Evolutionary conservation across 345 rosid species (phyloP), one percentile per base, ranked within the genome.

Genomic region (Turnera subulata): DNA sequence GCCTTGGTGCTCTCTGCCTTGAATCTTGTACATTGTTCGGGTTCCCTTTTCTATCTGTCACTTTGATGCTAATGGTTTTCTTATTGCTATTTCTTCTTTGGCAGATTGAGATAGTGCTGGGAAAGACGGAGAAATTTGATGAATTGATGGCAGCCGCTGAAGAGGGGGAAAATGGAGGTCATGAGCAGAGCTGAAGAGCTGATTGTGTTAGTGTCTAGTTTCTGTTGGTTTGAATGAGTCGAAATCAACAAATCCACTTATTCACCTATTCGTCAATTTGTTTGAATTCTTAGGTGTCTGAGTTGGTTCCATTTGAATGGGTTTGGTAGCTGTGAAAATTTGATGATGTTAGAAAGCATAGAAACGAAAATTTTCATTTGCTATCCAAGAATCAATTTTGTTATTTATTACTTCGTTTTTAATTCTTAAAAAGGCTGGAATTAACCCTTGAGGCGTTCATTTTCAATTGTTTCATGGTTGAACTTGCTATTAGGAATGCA

Each of bases 71-170:
- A 12, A 44, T 29, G 35, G 8, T 33, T 18, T 13, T 38, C 8
- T 16, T 22, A 17, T 15, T 54, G 6, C 2, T 21, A 25, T 52
- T 49, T 55, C 2, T 44, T 0, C 6, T 25, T 22, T 64, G 63
- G 54, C 54, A 84, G 91, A 82, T 82, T 65, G 91, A 87, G 67
- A 84, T 84, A 26, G 42, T 77, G 55, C 72, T 84, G 0, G 86
- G 81, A 55, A 84, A 88, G 74, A 67, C 96, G 0, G 84, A 70
- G 40, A 84, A 82, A 69, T 84, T 88, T 16, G 96, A 84, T 35
- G 89, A 84, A 45, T 56, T 84, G 78, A 88, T 82, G 83, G 83
- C 85, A 2, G 85, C 91, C 37, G 85, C 91, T 45, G 66, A 77
- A 11, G 89, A 79, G 14, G 16, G 74, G 60, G 91, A 86, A 57